Conservation (phyloP, 2,329 filamentous ascomycete species). For the Sporothrix schenckii region DNA sequence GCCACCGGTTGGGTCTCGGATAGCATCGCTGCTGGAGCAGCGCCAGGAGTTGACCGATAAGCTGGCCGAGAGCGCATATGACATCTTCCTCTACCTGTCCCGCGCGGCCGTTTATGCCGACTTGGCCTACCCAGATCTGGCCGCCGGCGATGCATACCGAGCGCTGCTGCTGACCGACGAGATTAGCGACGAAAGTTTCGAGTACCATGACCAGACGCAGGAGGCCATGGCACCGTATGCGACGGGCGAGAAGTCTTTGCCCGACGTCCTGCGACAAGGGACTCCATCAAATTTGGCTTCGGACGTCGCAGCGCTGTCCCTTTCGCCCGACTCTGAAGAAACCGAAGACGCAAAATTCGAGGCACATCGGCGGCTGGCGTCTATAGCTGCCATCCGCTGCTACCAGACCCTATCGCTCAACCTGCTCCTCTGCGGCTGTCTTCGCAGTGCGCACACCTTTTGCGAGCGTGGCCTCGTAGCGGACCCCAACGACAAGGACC, state of each 20-base stretch:
- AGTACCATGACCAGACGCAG: conserved; percentile 73
- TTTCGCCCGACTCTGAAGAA: background rate
- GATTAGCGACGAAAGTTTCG: conserved; percentile 73
- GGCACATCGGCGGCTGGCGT: conserved; percentile 47
- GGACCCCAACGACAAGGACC: conserved; percentile 56
- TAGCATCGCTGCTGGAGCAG: conserved; percentile 54
- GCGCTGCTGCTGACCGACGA: conserved; percentile 87
- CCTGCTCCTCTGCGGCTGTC: conserved; percentile 66
- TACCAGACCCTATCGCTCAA: conserved; percentile 62
- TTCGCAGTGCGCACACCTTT: conserved; percentile 69
- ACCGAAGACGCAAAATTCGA: background rate
- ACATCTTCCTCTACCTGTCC: conserved; percentile 66
- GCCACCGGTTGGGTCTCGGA: background rate
- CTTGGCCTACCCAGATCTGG: conserved; percentile 86
- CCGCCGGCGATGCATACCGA: conserved; percentile 85
- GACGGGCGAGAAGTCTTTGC: conserved; percentile 42
- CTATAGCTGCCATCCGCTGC: conserved; percentile 57
- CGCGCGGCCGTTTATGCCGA: conserved; percentile 71
- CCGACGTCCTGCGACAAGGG: conserved; percentile 49
- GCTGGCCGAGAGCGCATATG: conserved; percentile 58
- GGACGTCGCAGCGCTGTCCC: background rate
- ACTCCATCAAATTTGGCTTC: background rate
- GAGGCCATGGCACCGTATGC: conserved; percentile 53
- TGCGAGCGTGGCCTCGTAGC: conserved; percentile 64
- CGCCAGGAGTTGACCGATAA: conserved; percentile 61